Percentiles rank a stretch among this genome's conserved stretches.
Evolutionary conservation across 164 flowering plant species (phyloP).

Genomic region (Piper betle): DNA sequence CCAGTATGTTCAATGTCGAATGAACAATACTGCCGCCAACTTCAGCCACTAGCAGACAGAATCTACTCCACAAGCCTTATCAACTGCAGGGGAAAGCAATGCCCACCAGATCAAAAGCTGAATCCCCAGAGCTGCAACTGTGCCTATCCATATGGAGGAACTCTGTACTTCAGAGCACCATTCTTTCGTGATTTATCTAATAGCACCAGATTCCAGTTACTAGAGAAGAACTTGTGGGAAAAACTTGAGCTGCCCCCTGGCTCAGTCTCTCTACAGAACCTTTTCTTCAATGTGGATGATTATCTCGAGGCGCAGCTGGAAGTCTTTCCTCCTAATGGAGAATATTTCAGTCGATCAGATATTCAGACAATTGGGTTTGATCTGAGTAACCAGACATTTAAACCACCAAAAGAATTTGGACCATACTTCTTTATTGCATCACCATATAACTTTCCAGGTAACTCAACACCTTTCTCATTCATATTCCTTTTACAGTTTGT

Average conservation of each 20-base stretch:
- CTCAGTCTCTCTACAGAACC: slow-evolving; percentile 60
- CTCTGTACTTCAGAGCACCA: slow-evolving; percentile 71
- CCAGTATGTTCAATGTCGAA: slow-evolving; percentile 46
- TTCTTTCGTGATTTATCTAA: slow-evolving; percentile 61
- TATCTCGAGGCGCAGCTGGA: slow-evolving; percentile 61
- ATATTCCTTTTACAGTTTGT: background rate
- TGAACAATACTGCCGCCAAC: slow-evolving; percentile 37
- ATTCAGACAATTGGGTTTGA: slow-evolving; percentile 53
- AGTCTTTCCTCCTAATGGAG: slow-evolving; percentile 60
- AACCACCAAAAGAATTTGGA: slow-evolving; percentile 51
- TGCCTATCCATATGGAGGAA: slow-evolving; percentile 72
- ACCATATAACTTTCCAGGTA: slow-evolving; percentile 49
- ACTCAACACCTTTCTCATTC: background rate
- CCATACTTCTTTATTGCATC: slow-evolving; percentile 49
- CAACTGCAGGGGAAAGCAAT: slow-evolving; percentile 39
- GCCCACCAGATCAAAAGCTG: slow-evolving; percentile 38
- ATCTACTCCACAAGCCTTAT: slow-evolving; percentile 67
- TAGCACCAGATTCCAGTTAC: slow-evolving; percentile 35
- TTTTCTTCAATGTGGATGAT: slow-evolving; percentile 53
- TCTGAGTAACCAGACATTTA: slow-evolving; percentile 48
- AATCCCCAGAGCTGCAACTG: slow-evolving; percentile 84
- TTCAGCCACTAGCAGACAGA: slow-evolving; percentile 20
- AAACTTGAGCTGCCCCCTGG: slow-evolving; percentile 61
- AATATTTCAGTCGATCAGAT: slow-evolving; percentile 50
- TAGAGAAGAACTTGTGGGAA: slow-evolving; percentile 63